Percentiles rank a stretch among this genome's conserved stretches.
These are phyloP conservation scores for Cryphonectria naterciae DNA, from an alignment of 2,329 filamentous ascomycete species.

Conservation along the genomic window DNA sequence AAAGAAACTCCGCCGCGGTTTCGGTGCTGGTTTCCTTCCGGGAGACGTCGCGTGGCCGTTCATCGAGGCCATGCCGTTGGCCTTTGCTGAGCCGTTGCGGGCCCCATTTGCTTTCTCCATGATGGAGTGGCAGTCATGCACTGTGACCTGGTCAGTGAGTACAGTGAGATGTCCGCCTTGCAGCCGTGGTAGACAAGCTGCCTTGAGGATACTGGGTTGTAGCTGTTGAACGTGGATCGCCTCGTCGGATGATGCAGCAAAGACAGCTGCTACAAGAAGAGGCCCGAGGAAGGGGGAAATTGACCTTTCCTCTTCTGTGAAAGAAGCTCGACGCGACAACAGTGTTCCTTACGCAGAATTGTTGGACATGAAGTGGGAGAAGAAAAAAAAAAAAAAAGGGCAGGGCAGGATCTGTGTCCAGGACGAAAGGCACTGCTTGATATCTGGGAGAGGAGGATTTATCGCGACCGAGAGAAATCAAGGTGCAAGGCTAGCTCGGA, in stretches of 20 bases:
- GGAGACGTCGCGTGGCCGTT: slow-evolving; percentile 44
- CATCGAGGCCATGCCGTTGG: slow-evolving; percentile 36
- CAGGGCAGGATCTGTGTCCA: neutral
- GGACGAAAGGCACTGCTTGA: neutral
- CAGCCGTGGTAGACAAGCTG: neutral
- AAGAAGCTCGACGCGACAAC: neutral
- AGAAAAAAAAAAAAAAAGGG: too few relatives aligned
- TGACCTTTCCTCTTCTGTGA: neutral
- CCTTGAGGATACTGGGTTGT: neutral
- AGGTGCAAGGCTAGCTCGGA: slow-evolving; percentile 25
- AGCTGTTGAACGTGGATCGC: neutral
- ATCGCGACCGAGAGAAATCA: slow-evolving; percentile 19
- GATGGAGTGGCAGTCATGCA: slow-evolving; percentile 31
- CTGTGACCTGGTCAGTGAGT: slow-evolving; percentile 22
- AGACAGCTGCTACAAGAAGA: neutral
- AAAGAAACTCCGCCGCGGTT: slow-evolving; percentile 38
- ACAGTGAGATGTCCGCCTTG: neutral
- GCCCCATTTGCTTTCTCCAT: slow-evolving; percentile 50
- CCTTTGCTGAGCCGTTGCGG: slow-evolving; percentile 37
- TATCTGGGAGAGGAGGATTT: slow-evolving; percentile 4
- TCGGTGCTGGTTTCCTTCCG: slow-evolving; percentile 37
- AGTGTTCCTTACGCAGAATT: neutral
- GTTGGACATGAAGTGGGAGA: neutral
- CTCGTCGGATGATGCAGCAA: neutral
- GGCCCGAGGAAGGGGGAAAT: neutral